Base-by-base conservation (phyloP, 1,284 basidiomycete species). In the Moniliella sp. region DNA sequence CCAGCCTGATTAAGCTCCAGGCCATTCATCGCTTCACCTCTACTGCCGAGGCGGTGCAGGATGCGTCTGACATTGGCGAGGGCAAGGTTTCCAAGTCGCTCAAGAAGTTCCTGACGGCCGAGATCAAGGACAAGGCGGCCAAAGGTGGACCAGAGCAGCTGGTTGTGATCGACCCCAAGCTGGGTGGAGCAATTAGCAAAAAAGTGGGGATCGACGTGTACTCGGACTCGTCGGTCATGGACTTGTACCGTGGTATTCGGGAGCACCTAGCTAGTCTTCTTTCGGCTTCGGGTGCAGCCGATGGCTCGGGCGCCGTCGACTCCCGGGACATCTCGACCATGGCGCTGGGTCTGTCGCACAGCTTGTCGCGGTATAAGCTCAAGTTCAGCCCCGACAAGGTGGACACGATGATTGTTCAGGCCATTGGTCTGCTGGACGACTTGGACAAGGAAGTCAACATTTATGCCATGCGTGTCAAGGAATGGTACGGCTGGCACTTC, bases 381-480 rank as follows among this genome's bases (percentile, higher is more conserved):
- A 58, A 58, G 64, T 97, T 97, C 75, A 97, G 97, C 68, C 88
- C 94, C 48, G 94, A 97, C 72, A 73, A 88, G 46, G 76, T 82
- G 43, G 88, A 99, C 68, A 99, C 97, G 69, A 99, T 99, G 88
- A 97, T 99, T 67, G 97, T 97, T n/a, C 91, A 97, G 66, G 88
- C 88, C 34, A 94, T 97, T 57, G 80, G 88, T 2, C 75, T 94
- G 35, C 79, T 94, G 53, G 88, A 97, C 67, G 86, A 93, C 59
- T 77, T 97, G 59, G 88, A 97, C 73, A 97, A 94, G 70, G 88
- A 97, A 63, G 84, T 97, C 61, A 97, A 97, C 68, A 75, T 88
- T 15, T 94, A 97, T 62, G 78, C 84, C 15, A 97, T 97, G 88
- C 78, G 88, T 33, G 76, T 93, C 33, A 71, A 88, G 48, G 88